Conservation (phyloP, 2,329 filamentous ascomycete genomes). For the Trichoderma cornu-damae region DNA sequence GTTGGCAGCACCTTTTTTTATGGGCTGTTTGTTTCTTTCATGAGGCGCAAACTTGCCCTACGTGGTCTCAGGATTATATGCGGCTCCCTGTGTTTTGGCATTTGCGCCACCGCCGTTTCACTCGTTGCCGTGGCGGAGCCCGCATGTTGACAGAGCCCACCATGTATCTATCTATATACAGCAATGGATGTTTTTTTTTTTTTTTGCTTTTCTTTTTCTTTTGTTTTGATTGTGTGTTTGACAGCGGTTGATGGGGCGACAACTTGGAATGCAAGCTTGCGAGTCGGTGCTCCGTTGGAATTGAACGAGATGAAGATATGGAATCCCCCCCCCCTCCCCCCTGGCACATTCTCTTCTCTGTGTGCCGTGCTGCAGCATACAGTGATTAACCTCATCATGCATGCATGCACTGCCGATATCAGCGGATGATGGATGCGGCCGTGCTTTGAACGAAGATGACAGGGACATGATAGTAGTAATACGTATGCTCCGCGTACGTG, state of each 20-base stretch:
- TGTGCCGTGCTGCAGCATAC: background rate
- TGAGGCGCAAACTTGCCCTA: background rate
- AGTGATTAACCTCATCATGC: slow-evolving; percentile 2
- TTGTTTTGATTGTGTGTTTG: background rate
- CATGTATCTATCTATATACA: background rate
- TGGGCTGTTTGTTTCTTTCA: background rate
- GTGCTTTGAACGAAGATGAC: background rate
- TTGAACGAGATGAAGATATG: slow-evolving; percentile 2
- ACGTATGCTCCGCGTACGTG: no score
- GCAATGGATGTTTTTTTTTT: background rate
- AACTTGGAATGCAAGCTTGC: background rate
- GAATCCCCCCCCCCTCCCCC: no score
- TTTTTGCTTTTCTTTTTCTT: background rate
- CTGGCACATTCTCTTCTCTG: background rate
- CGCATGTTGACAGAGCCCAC: background rate
- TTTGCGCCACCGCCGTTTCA: slow-evolving; percentile 18
- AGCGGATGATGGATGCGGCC: background rate
- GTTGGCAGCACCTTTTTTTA: background rate
- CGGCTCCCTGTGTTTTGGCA: slow-evolving; percentile 12
- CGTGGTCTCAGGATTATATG: slow-evolving; percentile 7
- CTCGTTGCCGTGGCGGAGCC: slow-evolving; percentile 16
- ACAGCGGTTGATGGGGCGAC: background rate
- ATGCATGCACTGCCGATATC: slow-evolving; percentile 13
- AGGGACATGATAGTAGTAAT: background rate
- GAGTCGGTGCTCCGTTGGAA: background rate